These are phyloP conservation scores for Sporothrix inflata DNA, from an alignment of 2,329 filamentous ascomycete species.

Conservation along the genomic window DNA sequence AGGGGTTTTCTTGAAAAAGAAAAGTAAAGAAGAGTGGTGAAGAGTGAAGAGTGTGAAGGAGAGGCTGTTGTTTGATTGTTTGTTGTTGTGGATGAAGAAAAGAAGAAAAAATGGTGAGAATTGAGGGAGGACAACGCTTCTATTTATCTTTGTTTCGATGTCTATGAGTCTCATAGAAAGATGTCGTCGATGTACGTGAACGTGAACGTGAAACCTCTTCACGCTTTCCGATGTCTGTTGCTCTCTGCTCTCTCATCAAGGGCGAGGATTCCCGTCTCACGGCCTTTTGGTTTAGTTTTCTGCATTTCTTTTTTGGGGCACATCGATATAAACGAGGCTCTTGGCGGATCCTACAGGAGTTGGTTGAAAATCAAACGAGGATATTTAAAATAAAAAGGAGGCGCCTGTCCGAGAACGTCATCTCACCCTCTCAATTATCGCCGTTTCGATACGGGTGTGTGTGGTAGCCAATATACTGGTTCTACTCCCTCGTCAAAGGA, in stretches of 20 bases:
- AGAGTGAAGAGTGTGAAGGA: not conserved
- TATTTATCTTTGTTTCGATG: slow-evolving; percentile 16
- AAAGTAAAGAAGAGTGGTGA: not conserved
- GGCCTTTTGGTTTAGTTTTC: not conserved
- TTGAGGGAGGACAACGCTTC: not conserved
- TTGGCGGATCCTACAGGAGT: slow-evolving; percentile 8
- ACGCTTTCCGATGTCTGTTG: no score
- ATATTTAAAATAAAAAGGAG: not conserved
- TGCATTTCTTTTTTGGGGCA: not conserved
- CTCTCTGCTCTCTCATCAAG: not conserved
- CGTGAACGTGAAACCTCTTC: not conserved
- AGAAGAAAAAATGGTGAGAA: not conserved
- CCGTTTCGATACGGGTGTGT: not conserved
- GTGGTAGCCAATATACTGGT: slow-evolving; percentile 8
- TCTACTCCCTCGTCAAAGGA: not conserved
- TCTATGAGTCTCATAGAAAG: not conserved
- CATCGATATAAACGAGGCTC: not conserved
- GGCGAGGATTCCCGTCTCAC: not conserved
- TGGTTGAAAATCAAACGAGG: not conserved
- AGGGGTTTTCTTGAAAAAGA: not conserved
- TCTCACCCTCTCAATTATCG: not conserved
- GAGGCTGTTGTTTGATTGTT: not conserved
- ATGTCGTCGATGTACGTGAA: not conserved
- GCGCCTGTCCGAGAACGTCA: not conserved
- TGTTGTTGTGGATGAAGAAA: slow-evolving; percentile 14